phyloP scores from a whole-genome alignment of 148 eudicot genomes.

The Vaccinium corymbosum region DNA sequence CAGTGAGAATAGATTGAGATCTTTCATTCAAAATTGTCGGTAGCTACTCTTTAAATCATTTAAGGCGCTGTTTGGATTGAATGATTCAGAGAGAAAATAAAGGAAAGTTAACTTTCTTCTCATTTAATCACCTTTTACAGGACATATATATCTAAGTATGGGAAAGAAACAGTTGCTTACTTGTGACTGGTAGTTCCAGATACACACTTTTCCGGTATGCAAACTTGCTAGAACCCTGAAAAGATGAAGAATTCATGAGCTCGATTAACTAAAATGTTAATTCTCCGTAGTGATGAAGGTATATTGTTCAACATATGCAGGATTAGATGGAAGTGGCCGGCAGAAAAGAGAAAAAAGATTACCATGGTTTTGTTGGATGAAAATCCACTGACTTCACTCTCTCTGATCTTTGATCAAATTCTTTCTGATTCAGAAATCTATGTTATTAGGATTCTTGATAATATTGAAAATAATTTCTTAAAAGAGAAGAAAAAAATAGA shows the following conservation, averaged over 20 bases:
- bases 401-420: constrained; percentile 53
- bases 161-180: constrained; percentile 23
- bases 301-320: background rate
- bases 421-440: constrained; percentile 36
- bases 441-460: background rate
- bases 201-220: constrained; percentile 54
- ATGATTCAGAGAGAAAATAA: background rate
- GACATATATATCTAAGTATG: no score
- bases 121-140: background rate
- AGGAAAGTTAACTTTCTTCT: background rate
- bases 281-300: no score
- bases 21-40: no score
- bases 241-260: background rate
- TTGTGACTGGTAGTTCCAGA: constrained; percentile 68
- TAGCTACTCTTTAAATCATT: background rate
- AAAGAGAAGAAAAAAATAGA: background rate
- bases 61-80: background rate
- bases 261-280: background rate
- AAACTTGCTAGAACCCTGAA: constrained; percentile 64
- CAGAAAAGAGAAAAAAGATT: background rate
- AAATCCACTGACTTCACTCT: constrained; percentile 69
- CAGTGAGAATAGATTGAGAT: background rate
- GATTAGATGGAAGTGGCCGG: background rate
- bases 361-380: constrained; percentile 74
- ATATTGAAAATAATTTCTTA: background rate